phyloP scores from a whole-genome alignment of 2,329 filamentous ascomycete species.

The Neofusicoccum parvum region DNA sequence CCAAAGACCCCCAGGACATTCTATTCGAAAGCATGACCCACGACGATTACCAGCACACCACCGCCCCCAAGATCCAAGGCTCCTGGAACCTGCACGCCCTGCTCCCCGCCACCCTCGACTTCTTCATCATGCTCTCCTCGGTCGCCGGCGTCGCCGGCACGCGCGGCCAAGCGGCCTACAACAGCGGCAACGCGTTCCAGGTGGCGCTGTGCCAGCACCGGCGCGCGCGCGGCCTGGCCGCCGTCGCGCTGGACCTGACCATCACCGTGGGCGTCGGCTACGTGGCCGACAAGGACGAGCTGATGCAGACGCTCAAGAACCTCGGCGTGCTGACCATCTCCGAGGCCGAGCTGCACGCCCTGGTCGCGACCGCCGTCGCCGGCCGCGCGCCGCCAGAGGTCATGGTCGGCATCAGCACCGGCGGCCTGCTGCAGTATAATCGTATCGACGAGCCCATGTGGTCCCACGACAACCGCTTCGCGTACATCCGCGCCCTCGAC shows the following conservation, averaged over 20 bases:
- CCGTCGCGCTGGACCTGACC: slow-evolving; percentile 26
- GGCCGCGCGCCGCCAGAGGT: too few species aligned
- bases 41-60: slow-evolving; percentile 21
- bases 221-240: slow-evolving; percentile 23
- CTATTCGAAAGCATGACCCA: slow-evolving; percentile 22
- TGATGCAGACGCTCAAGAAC: too few species aligned
- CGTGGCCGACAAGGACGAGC: neutral
- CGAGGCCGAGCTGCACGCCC: too few species aligned
- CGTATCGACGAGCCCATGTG: too few species aligned
- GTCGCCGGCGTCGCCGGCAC: slow-evolving; percentile 24
- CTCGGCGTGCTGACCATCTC: too few species aligned
- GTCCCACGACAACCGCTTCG: too few species aligned
- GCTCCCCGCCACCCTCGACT: slow-evolving; percentile 23
- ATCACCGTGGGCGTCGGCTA: slow-evolving; percentile 23
- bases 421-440: too few species aligned
- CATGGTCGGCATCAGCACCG: too few species aligned
- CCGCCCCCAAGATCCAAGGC: slow-evolving; percentile 32
- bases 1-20: neutral
- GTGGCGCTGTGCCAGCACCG: slow-evolving; percentile 31
- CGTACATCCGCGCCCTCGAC: too few species aligned
- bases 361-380: too few species aligned
- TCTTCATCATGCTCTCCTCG: slow-evolving; percentile 26
- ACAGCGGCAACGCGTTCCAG: slow-evolving; percentile 33
- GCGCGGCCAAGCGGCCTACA: slow-evolving; percentile 32
- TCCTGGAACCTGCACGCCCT: slow-evolving; percentile 30